phyloP scores from a whole-genome alignment of 2,329 filamentous ascomycete species.

The Nemania bipapillata region DNA sequence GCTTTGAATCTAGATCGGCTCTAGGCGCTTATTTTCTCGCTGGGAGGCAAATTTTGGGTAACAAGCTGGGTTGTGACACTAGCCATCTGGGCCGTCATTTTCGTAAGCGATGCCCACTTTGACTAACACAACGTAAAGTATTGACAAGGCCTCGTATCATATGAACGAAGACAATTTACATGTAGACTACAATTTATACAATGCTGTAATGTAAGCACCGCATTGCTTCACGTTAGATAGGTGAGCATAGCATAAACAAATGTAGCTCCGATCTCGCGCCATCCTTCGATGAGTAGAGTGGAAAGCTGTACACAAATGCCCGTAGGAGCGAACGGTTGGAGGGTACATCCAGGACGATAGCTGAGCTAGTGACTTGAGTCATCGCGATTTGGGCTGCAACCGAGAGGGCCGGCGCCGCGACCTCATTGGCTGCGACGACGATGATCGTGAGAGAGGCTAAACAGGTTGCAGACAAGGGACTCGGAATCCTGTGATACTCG shows the following conservation, averaged over 20 bases:
- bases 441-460: constrained; percentile 37
- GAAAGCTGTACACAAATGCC: not conserved
- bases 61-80: constrained; percentile 33
- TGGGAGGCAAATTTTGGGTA: constrained; percentile 34
- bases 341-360: constrained; percentile 29
- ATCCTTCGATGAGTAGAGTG: constrained; percentile 14
- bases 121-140: constrained; percentile 13
- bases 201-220: constrained; percentile 12
- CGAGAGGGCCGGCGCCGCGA: constrained; percentile 20
- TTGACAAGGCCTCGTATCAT: constrained; percentile 12
- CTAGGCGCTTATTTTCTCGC: constrained; percentile 31
- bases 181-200: too few relatives aligned
- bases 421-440: constrained; percentile 42
- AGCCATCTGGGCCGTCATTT: constrained; percentile 19
- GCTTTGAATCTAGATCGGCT: constrained; percentile 15
- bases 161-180: constrained; percentile 16
- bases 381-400: constrained; percentile 45
- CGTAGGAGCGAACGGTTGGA: constrained; percentile 21
- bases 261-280: constrained; percentile 37
- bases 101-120: constrained; percentile 28
- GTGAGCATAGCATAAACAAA: constrained; percentile 2
- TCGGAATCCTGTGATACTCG: constrained; percentile 35
- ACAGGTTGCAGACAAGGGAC: constrained; percentile 43
- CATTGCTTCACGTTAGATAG: constrained; percentile 16
- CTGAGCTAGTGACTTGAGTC: constrained; percentile 42